Percentiles rank a stretch among this genome's conserved stretches.
Conservation (phyloP, 768 basidiomycete species). For the Antrodiella citrinella region DNA sequence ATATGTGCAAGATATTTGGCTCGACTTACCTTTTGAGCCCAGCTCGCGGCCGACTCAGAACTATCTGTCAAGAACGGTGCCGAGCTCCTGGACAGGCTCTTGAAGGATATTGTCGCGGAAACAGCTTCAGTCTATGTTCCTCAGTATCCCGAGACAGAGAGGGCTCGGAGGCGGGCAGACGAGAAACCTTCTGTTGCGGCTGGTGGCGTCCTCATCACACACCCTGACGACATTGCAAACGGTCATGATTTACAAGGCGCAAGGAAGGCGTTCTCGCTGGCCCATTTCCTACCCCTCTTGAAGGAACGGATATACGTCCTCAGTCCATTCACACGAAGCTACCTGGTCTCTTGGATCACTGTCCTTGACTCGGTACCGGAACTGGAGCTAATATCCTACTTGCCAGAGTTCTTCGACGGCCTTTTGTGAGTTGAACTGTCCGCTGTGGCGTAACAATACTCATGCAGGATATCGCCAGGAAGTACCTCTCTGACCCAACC, state of each 20-base stretch:
- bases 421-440: constrained; percentile 54
- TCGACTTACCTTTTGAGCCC: too few species aligned
- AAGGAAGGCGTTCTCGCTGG: constrained; percentile 84
- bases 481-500: constrained; percentile 92
- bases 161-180: constrained; percentile 32
- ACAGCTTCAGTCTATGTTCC: constrained; percentile 93
- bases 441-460: constrained; percentile 4
- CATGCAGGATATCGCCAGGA: constrained; percentile 37
- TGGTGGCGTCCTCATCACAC: constrained; percentile 54
- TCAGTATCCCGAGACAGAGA: constrained; percentile 75
- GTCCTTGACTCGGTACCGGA: constrained; percentile 96
- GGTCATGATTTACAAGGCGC: constrained; percentile 30
- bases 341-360: constrained; percentile 95
- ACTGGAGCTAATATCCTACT: constrained; percentile 86
- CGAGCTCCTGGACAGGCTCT: constrained; percentile 90
- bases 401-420: constrained; percentile 93
- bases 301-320: constrained; percentile 91
- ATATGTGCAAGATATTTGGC: too few species aligned
- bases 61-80: constrained; percentile 97
- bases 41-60: constrained; percentile 96
- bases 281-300: constrained; percentile 90
- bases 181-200: constrained; percentile 36
- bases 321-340: constrained; percentile 91
- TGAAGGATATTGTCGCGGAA: constrained; percentile 97
- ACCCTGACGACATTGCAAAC: constrained; percentile 44